Conservation (phyloP, 1,284 basidiomycete species). For the Malassezia globosa region DNA sequence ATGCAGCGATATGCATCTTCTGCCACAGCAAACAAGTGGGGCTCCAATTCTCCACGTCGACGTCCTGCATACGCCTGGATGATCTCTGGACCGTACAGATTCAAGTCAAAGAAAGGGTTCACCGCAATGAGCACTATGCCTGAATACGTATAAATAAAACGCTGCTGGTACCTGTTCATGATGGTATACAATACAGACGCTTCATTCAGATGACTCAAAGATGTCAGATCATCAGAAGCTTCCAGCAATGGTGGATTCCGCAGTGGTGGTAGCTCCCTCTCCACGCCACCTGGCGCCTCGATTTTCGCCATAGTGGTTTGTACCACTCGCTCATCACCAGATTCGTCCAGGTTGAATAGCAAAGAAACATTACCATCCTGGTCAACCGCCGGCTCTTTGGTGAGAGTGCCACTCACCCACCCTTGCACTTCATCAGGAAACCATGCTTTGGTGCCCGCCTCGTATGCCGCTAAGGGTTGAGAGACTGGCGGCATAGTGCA, state of each 20-base stretch:
- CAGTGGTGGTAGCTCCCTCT: constrained; percentile 64
- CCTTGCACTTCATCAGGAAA: constrained; percentile 83
- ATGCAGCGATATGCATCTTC: constrained; percentile 98
- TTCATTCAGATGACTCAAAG: constrained; percentile 93
- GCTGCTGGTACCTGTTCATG: constrained; percentile 86
- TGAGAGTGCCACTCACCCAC: constrained; percentile 79
- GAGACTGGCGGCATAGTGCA: constrained; percentile 20
- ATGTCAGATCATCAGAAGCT: constrained; percentile 93
- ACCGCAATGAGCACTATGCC: constrained; percentile 95
- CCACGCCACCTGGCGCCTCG: constrained; percentile 23
- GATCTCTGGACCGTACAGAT: constrained; percentile 72
- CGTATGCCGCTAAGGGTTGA: constrained; percentile 39
- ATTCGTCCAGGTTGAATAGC: constrained; percentile 37
- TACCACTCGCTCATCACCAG: constrained; percentile 30
- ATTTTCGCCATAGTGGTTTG: constrained; percentile 32
- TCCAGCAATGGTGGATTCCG: constrained; percentile 92
- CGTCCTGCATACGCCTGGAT: constrained; percentile 93
- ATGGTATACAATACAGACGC: constrained; percentile 92
- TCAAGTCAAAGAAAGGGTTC: constrained; percentile 80
- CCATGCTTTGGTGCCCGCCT: constrained; percentile 51
- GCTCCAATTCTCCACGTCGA: constrained; percentile 85
- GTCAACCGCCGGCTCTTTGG: constrained; percentile 46
- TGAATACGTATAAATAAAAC: constrained; percentile 96
- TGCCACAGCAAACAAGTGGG: constrained; percentile 95
- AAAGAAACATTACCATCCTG: constrained; percentile 21